Conservation (phyloP, 768 basidiomycete genomes). For the Dioszegia crocea region DNA sequence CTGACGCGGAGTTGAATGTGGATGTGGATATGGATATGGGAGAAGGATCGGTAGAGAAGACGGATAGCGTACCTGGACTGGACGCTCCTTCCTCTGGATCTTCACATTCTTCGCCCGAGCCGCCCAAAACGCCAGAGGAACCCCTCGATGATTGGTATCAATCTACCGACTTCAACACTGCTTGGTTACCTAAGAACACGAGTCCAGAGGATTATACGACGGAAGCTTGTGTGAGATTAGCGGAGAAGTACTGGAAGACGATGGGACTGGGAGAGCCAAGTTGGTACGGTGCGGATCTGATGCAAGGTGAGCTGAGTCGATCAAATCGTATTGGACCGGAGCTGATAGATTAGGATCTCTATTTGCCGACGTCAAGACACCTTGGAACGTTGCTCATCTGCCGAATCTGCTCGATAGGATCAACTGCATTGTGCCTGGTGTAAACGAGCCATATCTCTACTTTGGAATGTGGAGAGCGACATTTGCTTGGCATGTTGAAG, state of each 20-base stretch:
- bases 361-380: conserved; percentile 66
- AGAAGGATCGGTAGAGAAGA: neutral
- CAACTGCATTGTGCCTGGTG: conserved; percentile 75
- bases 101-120: conserved; percentile 37
- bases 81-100: conserved; percentile 27
- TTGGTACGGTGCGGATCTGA: conserved; percentile 91
- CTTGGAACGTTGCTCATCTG: conserved; percentile 93
- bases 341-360: conserved; percentile 45
- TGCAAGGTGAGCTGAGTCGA: conserved; percentile 62
- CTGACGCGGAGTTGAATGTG: no score
- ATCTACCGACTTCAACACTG: conserved; percentile 64
- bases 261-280: conserved; percentile 82
- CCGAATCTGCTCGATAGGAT: conserved; percentile 77
- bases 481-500: conserved; percentile 99
- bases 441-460: conserved; percentile 95
- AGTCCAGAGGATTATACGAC: conserved; percentile 72
- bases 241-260: conserved; percentile 87
- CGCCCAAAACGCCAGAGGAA: conserved; percentile 30
- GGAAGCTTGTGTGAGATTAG: conserved; percentile 80
- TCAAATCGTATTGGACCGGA: conserved; percentile 58
- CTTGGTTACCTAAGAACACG: conserved; percentile 76
- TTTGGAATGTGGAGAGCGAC: conserved; percentile 99
- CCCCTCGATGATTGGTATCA: conserved; percentile 61
- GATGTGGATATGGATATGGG: conserved; percentile 8
- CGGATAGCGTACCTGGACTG: conserved; percentile 20